These are phyloP conservation scores for Neurospora terricola DNA, from an alignment of 495 filamentous ascomycete species.

Conservation along the genomic window DNA sequence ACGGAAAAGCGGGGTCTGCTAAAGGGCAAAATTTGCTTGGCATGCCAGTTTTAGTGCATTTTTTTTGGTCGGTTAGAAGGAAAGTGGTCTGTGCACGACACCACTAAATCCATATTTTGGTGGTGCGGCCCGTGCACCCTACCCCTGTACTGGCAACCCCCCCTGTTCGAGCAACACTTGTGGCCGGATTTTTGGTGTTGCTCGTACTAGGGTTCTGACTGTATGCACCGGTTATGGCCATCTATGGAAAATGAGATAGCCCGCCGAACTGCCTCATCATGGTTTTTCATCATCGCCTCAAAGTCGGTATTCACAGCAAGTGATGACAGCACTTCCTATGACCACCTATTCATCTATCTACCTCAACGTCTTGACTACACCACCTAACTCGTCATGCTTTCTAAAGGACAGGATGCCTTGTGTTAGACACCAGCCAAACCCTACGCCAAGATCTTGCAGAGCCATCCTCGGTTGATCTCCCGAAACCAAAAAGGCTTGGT, in stretches of 20 bases:
- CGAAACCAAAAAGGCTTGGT: background rate
- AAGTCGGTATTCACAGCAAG: background rate
- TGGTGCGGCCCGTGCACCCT: too few relatives aligned
- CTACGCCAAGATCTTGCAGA: background rate
- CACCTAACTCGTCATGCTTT: background rate
- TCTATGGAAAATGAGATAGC: background rate
- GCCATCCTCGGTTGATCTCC: background rate
- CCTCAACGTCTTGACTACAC: too few relatives aligned
- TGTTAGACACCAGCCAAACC: background rate
- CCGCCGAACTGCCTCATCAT: background rate
- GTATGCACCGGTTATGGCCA: background rate
- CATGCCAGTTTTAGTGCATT: too few relatives aligned
- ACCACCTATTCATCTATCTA: background rate
- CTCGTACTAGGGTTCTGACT: too few relatives aligned
- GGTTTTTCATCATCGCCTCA: background rate
- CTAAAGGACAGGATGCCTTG: background rate
- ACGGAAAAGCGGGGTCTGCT: too few relatives aligned
- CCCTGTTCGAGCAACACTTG: too few relatives aligned
- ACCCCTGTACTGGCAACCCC: too few relatives aligned
- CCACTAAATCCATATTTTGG: too few relatives aligned
- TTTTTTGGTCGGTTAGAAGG: too few relatives aligned
- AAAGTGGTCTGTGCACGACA: too few relatives aligned
- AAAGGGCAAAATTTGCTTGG: too few relatives aligned
- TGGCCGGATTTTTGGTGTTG: too few relatives aligned
- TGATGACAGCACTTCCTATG: background rate